These are phyloP conservation scores for Kurtzmaniella fragi DNA, from an alignment of 805 yeast genomes.

Conservation along the genomic window DNA sequence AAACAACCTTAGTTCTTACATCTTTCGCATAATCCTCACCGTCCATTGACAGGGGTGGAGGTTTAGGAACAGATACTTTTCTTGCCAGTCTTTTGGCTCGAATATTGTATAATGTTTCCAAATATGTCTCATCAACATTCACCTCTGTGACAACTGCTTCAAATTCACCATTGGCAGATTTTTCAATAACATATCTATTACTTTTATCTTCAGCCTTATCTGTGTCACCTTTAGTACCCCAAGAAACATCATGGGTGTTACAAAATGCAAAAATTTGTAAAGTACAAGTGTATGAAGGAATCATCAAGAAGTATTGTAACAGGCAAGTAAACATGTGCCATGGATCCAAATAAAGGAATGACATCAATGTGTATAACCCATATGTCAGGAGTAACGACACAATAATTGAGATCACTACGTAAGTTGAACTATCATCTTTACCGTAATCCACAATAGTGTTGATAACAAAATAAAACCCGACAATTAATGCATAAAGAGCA, in stretches of 20 bases:
- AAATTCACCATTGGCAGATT: constrained; percentile 71
- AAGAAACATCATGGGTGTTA: constrained; percentile 95
- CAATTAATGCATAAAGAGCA: constrained; percentile 73
- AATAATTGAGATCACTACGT: constrained; percentile 68
- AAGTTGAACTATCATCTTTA: constrained; percentile 36
- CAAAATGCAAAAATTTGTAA: constrained; percentile 95
- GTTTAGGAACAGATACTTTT: constrained; percentile 32
- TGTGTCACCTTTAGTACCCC: constrained; percentile 98
- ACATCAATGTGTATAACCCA: constrained; percentile 80
- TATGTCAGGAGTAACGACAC: constrained; percentile 86
- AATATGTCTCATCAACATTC: constrained; percentile 79
- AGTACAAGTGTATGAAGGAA: constrained; percentile 90
- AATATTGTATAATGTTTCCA: constrained; percentile 66
- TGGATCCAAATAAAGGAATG: constrained; percentile 85
- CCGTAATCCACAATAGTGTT: constrained; percentile 42
- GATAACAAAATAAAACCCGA: constrained; percentile 77
- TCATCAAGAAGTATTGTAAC: constrained; percentile 77
- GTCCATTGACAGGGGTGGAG: constrained; percentile 20
- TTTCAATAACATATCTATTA: constrained; percentile 77
- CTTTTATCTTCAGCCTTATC: constrained; percentile 56
- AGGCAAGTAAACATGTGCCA: constrained; percentile 94
- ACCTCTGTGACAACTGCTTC: constrained; percentile 80
- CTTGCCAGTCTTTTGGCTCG: constrained; percentile 64
- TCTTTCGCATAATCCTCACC: constrained; percentile 90
- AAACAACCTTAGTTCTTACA: constrained; percentile 91